Percentiles rank a stretch among this genome's conserved stretches.
Conservation (phyloP, 2,329 filamentous ascomycete genomes). For the Colletotrichum karsti region DNA sequence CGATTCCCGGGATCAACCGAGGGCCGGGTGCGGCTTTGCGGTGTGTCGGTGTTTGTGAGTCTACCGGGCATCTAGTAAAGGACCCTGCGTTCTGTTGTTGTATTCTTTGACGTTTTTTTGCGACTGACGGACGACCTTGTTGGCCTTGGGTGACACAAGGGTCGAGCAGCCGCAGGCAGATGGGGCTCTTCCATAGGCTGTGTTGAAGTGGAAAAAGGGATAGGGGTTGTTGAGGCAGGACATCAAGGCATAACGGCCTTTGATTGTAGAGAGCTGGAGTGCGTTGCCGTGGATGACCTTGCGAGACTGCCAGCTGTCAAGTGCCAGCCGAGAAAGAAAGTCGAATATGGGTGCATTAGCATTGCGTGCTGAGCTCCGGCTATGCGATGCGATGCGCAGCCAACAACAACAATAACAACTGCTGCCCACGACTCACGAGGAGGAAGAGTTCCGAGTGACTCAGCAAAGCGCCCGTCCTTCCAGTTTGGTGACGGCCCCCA, state of each 20-base stretch:
- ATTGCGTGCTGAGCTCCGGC: not conserved
- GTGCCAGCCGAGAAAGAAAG: not conserved
- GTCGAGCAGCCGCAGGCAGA: not conserved
- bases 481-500: not conserved
- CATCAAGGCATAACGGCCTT: not conserved
- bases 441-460: not conserved
- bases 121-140: not conserved
- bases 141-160: not conserved
- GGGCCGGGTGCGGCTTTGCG: not conserved
- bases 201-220: not conserved
- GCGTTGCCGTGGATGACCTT: not conserved
- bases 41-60: not conserved
- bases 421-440: too few relatives aligned
- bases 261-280: not conserved
- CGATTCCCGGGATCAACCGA: constrained; percentile 4
- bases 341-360: not conserved
- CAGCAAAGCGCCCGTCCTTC: not conserved
- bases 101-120: not conserved
- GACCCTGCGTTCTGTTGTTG: not conserved
- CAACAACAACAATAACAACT: not conserved
- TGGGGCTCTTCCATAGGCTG: not conserved
- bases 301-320: not conserved
- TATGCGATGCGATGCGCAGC: not conserved
- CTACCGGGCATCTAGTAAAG: not conserved
- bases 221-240: not conserved